Evolutionary conservation across 768 basidiomycete genomes (phyloP).

Genomic region (Boletellus ananiceps): DNA sequence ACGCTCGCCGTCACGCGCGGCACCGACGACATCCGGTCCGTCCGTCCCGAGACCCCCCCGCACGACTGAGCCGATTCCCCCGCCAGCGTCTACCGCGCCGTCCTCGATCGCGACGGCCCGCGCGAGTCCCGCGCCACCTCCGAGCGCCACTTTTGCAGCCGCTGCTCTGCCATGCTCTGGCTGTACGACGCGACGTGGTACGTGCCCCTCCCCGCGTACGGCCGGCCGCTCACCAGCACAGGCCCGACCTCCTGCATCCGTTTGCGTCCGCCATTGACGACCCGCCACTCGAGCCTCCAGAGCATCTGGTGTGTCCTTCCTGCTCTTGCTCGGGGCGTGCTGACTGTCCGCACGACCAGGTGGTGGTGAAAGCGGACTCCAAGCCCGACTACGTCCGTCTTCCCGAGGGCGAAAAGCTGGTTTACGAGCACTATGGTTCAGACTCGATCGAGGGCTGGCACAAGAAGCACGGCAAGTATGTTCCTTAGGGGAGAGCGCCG

Average conservation of each 20-base stretch:
- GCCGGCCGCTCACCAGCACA: constrained; percentile 16
- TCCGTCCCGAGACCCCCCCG: neutral
- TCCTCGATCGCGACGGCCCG: constrained; percentile 52
- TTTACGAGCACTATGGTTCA: constrained; percentile 41
- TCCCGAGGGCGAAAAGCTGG: constrained; percentile 53
- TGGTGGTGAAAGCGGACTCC: constrained; percentile 42
- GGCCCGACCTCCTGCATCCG: constrained; percentile 63
- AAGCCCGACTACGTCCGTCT: constrained; percentile 59
- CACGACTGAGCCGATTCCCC: neutral
- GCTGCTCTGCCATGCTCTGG: constrained; percentile 67
- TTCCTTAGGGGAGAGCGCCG: constrained; percentile 5
- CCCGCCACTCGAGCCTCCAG: constrained; percentile 49
- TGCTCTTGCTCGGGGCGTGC: neutral
- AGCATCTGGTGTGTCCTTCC: constrained; percentile 39
- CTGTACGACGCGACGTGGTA: constrained; percentile 54
- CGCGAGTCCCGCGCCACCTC: constrained; percentile 46
- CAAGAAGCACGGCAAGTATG: constrained; percentile 44
- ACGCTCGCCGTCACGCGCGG: constrained; percentile 50
- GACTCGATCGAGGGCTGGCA: constrained; percentile 59
- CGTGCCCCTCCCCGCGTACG: constrained; percentile 4
- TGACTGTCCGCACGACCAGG: constrained; percentile 27
- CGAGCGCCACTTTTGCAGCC: constrained; percentile 59
- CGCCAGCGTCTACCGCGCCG: constrained; percentile 55
- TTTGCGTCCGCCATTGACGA: constrained; percentile 65
- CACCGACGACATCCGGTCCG: constrained; percentile 50